phyloP scores from a whole-genome alignment of 2,329 filamentous ascomycete species.

The Elsinoe perseae region DNA sequence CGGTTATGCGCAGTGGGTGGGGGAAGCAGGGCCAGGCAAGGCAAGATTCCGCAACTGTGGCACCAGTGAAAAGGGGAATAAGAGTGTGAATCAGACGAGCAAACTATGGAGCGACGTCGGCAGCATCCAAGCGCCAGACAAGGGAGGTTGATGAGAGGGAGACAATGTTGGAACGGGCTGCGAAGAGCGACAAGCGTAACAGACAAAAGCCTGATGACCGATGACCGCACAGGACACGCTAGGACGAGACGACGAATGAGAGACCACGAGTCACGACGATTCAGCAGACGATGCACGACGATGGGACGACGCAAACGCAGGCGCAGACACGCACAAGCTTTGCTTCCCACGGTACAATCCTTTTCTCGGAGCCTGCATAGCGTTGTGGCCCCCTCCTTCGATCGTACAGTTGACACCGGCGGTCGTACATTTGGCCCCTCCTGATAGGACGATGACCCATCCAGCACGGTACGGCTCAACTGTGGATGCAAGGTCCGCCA shows the following conservation, averaged over 20 bases:
- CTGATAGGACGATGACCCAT: conserved; percentile 3
- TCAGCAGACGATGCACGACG: conserved; percentile 11
- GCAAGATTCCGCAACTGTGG: conserved; percentile 2
- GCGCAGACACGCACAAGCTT: conserved; percentile 14
- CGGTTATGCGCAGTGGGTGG: conserved; percentile 14
- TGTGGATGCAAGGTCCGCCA: conserved; percentile 6
- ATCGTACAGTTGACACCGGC: conserved; percentile 9
- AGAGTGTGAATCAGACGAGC: conserved; percentile 14
- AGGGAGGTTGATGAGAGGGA: not conserved
- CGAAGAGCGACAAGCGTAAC: not conserved
- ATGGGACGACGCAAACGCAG: conserved; percentile 12
- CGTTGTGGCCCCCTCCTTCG: conserved; percentile 11
- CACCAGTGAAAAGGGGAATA: conserved; percentile 12
- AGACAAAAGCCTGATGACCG: conserved; percentile 15
- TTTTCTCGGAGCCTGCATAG: not conserved
- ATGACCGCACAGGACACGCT: conserved; percentile 15
- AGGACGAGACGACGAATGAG: conserved; percentile 7
- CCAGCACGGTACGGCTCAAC: conserved; percentile 10
- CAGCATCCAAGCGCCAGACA: conserved; percentile 8
- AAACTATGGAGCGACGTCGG: conserved; percentile 10
- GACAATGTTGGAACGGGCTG: conserved; percentile 8
- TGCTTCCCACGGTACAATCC: conserved; percentile 10
- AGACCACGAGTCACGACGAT: conserved; percentile 11
- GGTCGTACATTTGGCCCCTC: not conserved
- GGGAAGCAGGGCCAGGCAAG: conserved; percentile 9